Base-by-base conservation (phyloP, 2,329 filamentous ascomycete species). In the Ophiostoma triangulosporum region DNA sequence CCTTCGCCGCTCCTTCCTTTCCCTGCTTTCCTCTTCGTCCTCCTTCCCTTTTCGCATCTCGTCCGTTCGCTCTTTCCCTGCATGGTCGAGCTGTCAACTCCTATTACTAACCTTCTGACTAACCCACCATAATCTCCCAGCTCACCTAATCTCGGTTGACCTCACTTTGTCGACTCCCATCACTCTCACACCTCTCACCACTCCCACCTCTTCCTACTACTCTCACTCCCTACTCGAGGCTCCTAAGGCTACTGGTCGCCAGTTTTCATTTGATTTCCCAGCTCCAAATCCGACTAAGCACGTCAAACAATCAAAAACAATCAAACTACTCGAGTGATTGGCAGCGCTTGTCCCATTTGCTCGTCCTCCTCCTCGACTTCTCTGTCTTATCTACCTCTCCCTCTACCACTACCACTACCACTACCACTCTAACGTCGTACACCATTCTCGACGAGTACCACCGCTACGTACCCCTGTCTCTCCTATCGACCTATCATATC, bases 281-380 rank as follows among this genome's bases (percentile, higher is more conserved):
- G 8, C 8, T 29, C 43, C 15, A 29, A 27, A n/a, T 11, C 26
- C 26, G 24, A 29, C 26, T 26, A 46, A n/a, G n/a, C n/a, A n/a
- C n/a, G n/a, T n/a, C n/a, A n/a, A n/a, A n/a, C n/a, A n/a, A n/a
- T n/a, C n/a, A n/a, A n/a, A n/a, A n/a, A 45, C 26, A 46, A 46
- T 46, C 33, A 43, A 36, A 26, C 46, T 14, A 52, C 50, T 45
- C 17, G 24, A 35, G 50, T 53, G 54, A 55, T 55, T 55, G 45
- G 50, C 50, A 55, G 54, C 46, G 49, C 48, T 27, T 54, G 50
- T 40, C 43, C 53, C 40, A 24, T 48, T 54, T 48, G 17, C 26
- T 27, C 48, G 26, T 7, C 6, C 40, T 26, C 24, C 33, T 45
- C 50, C 32, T 27, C 33, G 35, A 12, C 24, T 12, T 20, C 45